phyloP scores from a whole-genome alignment of 495 filamentous ascomycete genomes.

The Sordaria brevicollis region DNA sequence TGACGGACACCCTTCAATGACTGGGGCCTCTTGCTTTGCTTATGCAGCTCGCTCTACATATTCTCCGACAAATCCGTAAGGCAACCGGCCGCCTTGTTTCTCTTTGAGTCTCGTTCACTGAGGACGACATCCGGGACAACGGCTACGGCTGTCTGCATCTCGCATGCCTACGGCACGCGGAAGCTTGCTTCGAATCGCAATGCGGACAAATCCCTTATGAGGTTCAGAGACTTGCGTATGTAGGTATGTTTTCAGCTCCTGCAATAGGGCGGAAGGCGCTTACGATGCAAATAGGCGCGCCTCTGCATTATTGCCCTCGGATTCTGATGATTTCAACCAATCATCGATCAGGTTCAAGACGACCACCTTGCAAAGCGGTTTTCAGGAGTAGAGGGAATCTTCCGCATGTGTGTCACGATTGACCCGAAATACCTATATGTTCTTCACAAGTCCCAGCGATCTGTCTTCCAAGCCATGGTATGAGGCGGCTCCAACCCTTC shows the following conservation, averaged over 20 bases:
- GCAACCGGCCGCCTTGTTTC: not conserved
- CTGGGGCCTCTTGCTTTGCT: not conserved
- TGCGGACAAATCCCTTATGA: not conserved
- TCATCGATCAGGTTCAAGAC: not conserved
- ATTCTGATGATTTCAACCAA: not conserved
- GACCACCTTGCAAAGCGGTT: not conserved
- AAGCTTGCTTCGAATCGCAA: not conserved
- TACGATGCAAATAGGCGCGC: not conserved
- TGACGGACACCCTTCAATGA: not conserved
- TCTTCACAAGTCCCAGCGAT: not conserved
- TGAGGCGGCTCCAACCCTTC: not conserved
- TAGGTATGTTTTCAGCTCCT: not conserved
- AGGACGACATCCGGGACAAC: not conserved
- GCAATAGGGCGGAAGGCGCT: not conserved
- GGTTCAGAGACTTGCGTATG: not conserved
- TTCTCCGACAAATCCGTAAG: not conserved
- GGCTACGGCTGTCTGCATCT: not conserved
- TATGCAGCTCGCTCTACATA: not conserved
- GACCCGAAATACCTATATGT: not conserved
- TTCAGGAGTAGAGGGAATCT: not conserved
- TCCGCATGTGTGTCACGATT: not conserved
- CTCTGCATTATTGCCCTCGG: not conserved
- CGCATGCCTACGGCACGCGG: not conserved
- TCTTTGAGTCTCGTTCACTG: not conserved
- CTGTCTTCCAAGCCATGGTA: not conserved